Evolutionary conservation across 805 yeast genomes (phyloP).

Genomic region (Starmerella gropengiesseri): DNA sequence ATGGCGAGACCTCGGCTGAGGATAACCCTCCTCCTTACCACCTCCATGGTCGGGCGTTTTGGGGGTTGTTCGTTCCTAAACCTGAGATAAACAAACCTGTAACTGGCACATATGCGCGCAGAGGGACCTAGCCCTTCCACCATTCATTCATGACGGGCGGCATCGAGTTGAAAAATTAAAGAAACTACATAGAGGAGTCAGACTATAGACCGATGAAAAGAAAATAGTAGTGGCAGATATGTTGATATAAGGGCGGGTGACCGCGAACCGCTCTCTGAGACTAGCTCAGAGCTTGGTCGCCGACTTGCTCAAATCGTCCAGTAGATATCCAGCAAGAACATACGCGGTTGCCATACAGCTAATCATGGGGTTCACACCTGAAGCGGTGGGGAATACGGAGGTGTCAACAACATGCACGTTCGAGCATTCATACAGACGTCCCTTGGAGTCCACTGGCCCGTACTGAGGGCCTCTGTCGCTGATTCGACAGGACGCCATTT

Average conservation of each 20-base stretch:
- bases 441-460: constrained; percentile 38
- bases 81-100: no score
- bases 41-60: no score
- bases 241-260: neutral
- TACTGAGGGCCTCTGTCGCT: constrained; percentile 31
- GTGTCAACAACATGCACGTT: constrained; percentile 43
- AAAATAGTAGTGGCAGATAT: neutral
- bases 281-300: constrained; percentile 10
- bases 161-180: no score
- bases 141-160: no score
- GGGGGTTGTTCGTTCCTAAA: no score
- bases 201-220: neutral
- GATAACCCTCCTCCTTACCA: no score
- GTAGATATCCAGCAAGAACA: constrained; percentile 34
- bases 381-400: constrained; percentile 41
- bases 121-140: no score
- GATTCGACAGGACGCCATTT: constrained; percentile 44
- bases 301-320: constrained; percentile 24
- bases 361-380: constrained; percentile 47
- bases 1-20: no score
- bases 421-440: constrained; percentile 39
- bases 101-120: no score
- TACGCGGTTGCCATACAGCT: constrained; percentile 39
- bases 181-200: neutral
- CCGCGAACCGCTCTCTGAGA: no score